Evolutionary conservation across 805 yeast genomes (phyloP), one percentile per base, ranked within the genome.

Genomic region (Myxozyma neglecta): DNA sequence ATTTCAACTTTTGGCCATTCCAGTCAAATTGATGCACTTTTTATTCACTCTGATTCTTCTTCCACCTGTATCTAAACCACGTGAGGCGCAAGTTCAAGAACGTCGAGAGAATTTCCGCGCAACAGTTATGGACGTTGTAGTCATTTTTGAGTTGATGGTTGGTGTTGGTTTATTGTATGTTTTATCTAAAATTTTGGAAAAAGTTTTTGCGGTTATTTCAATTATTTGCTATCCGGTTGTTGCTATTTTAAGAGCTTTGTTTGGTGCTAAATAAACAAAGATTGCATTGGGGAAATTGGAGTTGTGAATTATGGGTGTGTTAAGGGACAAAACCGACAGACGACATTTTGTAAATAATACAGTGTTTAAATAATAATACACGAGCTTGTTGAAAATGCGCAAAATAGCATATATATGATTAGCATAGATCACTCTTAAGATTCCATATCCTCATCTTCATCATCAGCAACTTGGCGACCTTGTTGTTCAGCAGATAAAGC

Each of bases 401-500:
- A 37, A 39, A 40, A 14, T 13, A 14, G 39, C 29, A 37, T 34
- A 24, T 24, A 3, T 32, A 46, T 6, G n/a, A 13, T 46, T 32
- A n/a, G 32, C 10, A 49, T 49, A 24, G 5, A 24, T 14, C 37
- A 40, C 20, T 43, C 46, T n/a, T 40, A 37, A 9, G 13, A 37
- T 8, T 50, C 53, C 32, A 36, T 37, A 40, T 56, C 46, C 36
- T 60, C 63, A n/a, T 60, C 53, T 35, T 40, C 46, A n/a, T 36
- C 55, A 34, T 50, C 51, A 16, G 36, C 48, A 6, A 44, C 39
- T 6, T 10, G 8, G 13, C 52, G 35, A 29, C 52, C 54, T 57
- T 74, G 74, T 63, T 85, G 74, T 63, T 85, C 87, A 24, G 88
- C 87, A 59, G 86, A 81, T 34, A 89, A 83, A 20, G 90, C 92